Conservation (phyloP, 371 early-diverging fungal species). For the Rhizopus sp. region DNA sequence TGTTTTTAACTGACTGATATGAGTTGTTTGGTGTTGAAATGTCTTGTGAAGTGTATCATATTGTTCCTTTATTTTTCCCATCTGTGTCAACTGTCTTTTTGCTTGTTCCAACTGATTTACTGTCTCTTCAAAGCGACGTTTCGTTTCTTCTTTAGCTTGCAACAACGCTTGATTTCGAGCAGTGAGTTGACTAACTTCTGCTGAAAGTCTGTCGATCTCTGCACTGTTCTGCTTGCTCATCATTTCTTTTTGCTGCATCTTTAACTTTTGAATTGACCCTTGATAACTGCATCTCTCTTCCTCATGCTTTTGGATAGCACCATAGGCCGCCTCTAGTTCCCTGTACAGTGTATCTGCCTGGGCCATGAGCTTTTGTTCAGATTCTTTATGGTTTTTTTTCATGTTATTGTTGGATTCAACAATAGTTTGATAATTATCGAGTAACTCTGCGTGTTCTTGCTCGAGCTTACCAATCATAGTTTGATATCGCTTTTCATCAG, state of each 20-base stretch:
- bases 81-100: slow-evolving; percentile 27
- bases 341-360: slow-evolving; percentile 14
- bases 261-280: slow-evolving; percentile 6
- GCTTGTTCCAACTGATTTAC: slow-evolving; percentile 25
- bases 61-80: slow-evolving; percentile 28
- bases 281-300: slow-evolving; percentile 6
- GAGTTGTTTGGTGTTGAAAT: slow-evolving; percentile 33
- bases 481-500: slow-evolving; percentile 2
- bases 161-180: slow-evolving; percentile 6
- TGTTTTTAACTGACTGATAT: slow-evolving; percentile 33
- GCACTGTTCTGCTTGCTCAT: not conserved
- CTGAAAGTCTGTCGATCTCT: slow-evolving; percentile 1
- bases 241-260: not conserved
- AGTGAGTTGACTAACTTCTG: slow-evolving; percentile 5
- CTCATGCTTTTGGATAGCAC: slow-evolving; percentile 17
- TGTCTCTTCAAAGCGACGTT: slow-evolving; percentile 17
- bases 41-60: slow-evolving; percentile 30
- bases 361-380: not conserved
- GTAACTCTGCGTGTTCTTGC: slow-evolving; percentile 18
- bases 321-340: slow-evolving; percentile 9
- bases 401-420: slow-evolving; percentile 7
- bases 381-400: not conserved
- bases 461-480: slow-evolving; percentile 17
- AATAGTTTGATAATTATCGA: slow-evolving; percentile 11
- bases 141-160: slow-evolving; percentile 17